phyloP scores from a whole-genome alignment of 2,329 filamentous ascomycete genomes.

The Sarocladium strictum region DNA sequence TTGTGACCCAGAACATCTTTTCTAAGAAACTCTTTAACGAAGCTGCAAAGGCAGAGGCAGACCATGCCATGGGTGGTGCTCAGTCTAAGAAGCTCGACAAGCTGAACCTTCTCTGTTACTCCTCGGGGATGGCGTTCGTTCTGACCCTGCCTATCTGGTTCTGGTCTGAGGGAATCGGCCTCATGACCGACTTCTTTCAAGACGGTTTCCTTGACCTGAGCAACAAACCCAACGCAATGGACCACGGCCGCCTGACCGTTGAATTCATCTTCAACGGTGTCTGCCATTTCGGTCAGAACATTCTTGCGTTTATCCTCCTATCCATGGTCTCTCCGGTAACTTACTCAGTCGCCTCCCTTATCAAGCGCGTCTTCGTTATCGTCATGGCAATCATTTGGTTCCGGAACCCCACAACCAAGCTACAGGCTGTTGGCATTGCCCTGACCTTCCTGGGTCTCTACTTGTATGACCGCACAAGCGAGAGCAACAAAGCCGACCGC shows the following conservation, averaged over 20 bases:
- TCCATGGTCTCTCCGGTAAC: slow-evolving; percentile 95
- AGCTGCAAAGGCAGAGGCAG: slow-evolving; percentile 75
- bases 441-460: slow-evolving; percentile 92
- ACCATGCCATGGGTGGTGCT: slow-evolving; percentile 45
- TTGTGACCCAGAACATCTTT: slow-evolving; percentile 97
- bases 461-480: slow-evolving; percentile 87
- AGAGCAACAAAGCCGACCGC: slow-evolving; percentile 81
- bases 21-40: slow-evolving; percentile 98
- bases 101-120: slow-evolving; percentile 93
- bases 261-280: slow-evolving; percentile 97
- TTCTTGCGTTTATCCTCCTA: slow-evolving; percentile 85
- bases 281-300: slow-evolving; percentile 95
- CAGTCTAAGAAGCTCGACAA: slow-evolving; percentile 84
- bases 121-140: slow-evolving; percentile 86
- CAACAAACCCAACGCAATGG: slow-evolving; percentile 59
- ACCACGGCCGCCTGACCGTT: slow-evolving; percentile 66
- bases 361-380: slow-evolving; percentile 97
- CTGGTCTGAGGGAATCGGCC: slow-evolving; percentile 75
- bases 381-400: slow-evolving; percentile 96
- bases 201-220: slow-evolving; percentile 69
- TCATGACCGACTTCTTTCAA: slow-evolving; percentile 71
- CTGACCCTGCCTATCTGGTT: slow-evolving; percentile 90
- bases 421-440: slow-evolving; percentile 79
- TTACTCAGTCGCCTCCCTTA: slow-evolving; percentile 90
- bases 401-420: slow-evolving; percentile 73